phyloP scores from a whole-genome alignment of 352 stramenopile species.

The Phytophthora boehmeriae region DNA sequence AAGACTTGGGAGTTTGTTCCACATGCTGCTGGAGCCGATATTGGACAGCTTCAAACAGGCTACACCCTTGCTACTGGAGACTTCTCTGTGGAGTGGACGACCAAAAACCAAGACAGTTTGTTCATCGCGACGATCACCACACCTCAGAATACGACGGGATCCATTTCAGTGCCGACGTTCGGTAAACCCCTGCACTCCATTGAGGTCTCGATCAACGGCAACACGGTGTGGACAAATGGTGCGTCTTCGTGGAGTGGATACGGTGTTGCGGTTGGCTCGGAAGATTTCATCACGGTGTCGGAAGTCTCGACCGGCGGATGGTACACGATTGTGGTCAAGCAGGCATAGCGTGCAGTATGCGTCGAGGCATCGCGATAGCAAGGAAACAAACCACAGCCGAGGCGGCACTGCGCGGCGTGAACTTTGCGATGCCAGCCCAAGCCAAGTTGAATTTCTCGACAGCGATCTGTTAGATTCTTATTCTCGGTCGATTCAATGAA shows the following conservation, averaged over 20 bases:
- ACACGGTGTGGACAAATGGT: conserved; percentile 31
- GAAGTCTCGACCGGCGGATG: conserved; percentile 13
- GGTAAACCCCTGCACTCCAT: conserved; percentile 26
- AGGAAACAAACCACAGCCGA: too few relatives aligned
- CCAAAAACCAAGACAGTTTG: conserved; percentile 23
- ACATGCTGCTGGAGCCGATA: conserved; percentile 20
- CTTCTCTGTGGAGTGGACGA: conserved; percentile 34
- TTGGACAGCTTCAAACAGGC: conserved; percentile 29
- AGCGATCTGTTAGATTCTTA: too few relatives aligned
- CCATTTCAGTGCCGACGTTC: conserved; percentile 39
- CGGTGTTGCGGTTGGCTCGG: conserved; percentile 11
- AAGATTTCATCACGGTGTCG: conserved; percentile 30
- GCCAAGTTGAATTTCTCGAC: too few relatives aligned
- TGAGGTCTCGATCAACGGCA: conserved; percentile 37
- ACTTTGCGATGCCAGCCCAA: too few relatives aligned
- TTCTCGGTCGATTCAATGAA: too few relatives aligned
- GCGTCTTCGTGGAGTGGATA: conserved; percentile 13
- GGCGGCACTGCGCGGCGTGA: too few relatives aligned
- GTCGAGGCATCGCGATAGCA: not conserved
- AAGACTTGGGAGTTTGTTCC: conserved; percentile 38
- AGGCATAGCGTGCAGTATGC: conserved; percentile 1
- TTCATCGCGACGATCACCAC: conserved; percentile 23
- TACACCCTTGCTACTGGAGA: conserved; percentile 26
- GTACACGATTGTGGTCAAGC: conserved; percentile 24
- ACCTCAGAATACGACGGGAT: conserved; percentile 24